Evolutionary conservation across 257 asterid species (phyloP).

Genomic region (Solanum chilense): DNA sequence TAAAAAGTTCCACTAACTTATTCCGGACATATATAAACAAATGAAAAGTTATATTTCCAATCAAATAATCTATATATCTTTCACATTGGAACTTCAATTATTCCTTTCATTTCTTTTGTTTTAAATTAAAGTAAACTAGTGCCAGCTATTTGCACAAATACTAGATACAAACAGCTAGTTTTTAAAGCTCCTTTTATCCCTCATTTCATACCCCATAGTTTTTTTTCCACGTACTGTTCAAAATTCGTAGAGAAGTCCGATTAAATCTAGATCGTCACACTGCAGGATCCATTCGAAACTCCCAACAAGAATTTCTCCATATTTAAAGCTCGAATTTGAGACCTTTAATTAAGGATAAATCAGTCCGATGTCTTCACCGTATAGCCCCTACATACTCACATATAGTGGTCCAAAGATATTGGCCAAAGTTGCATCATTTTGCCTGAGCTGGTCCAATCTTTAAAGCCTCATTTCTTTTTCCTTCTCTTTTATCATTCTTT

Average conservation of each 20-base stretch:
- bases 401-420: conserved; percentile 27
- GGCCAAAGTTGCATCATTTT: conserved; percentile 36
- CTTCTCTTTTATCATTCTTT: conserved; percentile 1
- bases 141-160: conserved; percentile 37
- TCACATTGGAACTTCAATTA: conserved; percentile 46
- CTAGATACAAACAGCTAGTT: conserved; percentile 1
- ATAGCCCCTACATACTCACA: background rate
- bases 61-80: conserved; percentile 29
- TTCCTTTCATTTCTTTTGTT: conserved; percentile 29
- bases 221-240: background rate
- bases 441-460: conserved; percentile 27
- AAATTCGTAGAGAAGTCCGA: background rate
- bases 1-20: conserved; percentile 59
- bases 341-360: fast-evolving
- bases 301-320: background rate
- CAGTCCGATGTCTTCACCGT: fast-evolving
- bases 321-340: fast-evolving
- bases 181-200: conserved; percentile 42
- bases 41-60: conserved; percentile 51
- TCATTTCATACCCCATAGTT: background rate
- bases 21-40: conserved; percentile 54
- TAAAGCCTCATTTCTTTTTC: conserved; percentile 6
- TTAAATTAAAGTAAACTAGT: conserved; percentile 14
- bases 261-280: background rate
- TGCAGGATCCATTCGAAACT: fast-evolving